Conservation (phyloP, 148 eudicot genomes). For the Simmondsia chinensis region DNA sequence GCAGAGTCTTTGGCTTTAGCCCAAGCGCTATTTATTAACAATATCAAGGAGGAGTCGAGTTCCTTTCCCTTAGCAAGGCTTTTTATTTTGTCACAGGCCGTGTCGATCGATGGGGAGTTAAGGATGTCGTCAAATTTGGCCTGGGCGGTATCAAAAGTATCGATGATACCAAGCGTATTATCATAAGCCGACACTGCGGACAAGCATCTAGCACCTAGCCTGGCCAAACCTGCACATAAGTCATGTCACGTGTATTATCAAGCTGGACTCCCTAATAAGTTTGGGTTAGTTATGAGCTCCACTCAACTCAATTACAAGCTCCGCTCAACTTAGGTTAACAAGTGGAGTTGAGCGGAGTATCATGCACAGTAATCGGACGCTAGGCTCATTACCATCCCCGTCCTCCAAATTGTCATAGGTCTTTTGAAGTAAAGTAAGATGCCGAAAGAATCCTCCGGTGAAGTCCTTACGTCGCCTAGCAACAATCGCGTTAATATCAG, state of each 20-base stretch:
- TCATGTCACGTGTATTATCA: too few species aligned
- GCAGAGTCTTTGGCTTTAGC: constrained; percentile 84
- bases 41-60: constrained; percentile 86
- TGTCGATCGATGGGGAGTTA: constrained; percentile 78
- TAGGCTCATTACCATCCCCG: constrained; percentile 85
- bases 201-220: constrained; percentile 92
- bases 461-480: constrained; percentile 80
- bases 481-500: constrained; percentile 80
- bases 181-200: constrained; percentile 93
- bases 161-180: constrained; percentile 74
- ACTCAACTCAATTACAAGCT: too few species aligned
- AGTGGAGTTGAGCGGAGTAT: too few species aligned
- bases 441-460: constrained; percentile 69
- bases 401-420: constrained; percentile 76
- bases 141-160: constrained; percentile 75
- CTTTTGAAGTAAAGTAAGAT: constrained; percentile 62
- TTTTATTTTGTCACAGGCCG: constrained; percentile 82
- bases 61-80: constrained; percentile 90
- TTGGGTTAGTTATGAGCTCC: too few species aligned
- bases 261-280: too few species aligned
- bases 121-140: constrained; percentile 80
- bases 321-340: too few species aligned
- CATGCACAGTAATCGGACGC: too few species aligned
- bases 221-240: constrained; percentile 60
- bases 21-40: constrained; percentile 90